Conservation (phyloP, 805 yeast species). For the Hanseniaspora taiwanica region DNA sequence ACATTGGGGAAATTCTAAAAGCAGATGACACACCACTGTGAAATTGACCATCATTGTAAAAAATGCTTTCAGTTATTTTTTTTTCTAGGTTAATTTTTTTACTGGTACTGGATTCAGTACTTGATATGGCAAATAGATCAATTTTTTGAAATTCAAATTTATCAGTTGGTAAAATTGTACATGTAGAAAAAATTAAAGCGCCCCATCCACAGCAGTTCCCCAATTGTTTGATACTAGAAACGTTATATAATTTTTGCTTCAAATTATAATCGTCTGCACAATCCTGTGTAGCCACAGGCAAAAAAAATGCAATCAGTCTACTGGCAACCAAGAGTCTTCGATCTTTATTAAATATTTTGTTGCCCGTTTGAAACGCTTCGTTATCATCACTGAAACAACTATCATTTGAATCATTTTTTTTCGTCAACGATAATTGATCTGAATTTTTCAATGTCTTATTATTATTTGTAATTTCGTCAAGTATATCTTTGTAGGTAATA, state of each 20-base stretch:
- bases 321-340: neutral
- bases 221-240: conserved; percentile 8
- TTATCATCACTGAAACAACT: too few species aligned
- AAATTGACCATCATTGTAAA: conserved; percentile 71
- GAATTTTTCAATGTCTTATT: neutral
- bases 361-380: neutral
- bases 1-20: conserved; percentile 52
- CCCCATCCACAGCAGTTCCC: neutral
- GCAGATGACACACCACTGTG: conserved; percentile 90
- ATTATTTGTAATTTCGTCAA: neutral
- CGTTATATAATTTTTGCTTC: neutral
- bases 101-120: too few species aligned
- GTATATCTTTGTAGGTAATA: neutral
- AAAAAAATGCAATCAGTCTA: neutral
- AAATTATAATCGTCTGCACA: neutral
- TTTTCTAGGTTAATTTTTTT: too few species aligned
- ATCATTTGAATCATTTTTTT: too few species aligned
- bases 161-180: conserved; percentile 74
- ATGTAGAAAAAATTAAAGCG: conserved; percentile 11
- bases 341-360: neutral
- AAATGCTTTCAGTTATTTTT: too few species aligned
- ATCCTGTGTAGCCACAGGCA: neutral
- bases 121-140: conserved; percentile 51
- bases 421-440: too few species aligned
- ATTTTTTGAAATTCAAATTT: conserved; percentile 66